Base-by-base conservation (phyloP, 1,139 yeast species). In the Meyerozyma guilliermondii region DNA sequence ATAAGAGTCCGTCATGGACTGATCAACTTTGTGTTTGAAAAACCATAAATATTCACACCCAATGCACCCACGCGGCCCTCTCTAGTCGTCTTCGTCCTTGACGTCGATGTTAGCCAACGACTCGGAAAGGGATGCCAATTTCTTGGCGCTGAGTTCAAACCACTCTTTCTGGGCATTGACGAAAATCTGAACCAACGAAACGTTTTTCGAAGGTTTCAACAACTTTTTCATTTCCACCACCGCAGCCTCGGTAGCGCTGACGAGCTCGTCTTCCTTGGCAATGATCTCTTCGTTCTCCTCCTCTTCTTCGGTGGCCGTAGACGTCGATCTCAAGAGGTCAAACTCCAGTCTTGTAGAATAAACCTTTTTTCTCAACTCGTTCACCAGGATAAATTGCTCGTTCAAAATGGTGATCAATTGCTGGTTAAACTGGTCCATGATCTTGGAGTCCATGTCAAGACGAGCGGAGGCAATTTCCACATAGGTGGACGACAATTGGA, bases 171-270 rank as follows among this genome's bases (percentile, higher is more conserved):
- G 92, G 44, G 87, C 83, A 50, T 74, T 68, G 48, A 80, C 78
- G 54, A 83, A 78, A 13, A 81, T 66, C 55, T 81, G 81, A 50
- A 86, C 68, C 54, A 85, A 66, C 46, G 77, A 72, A 41, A 85
- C 71, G 42, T 81, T 70, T 59, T 81, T 84, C 11, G 81, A 69
- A 33, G 91, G 88, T 48, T 76, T 79, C 53, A 86, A 78, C 46
- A 85, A 68, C 49, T 74, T 78, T 61, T 83, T 81, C 92, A 86
- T 84, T 44, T 80, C 80, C 52, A 78, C 76, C n/a, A 83, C 92
- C 1, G 92, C 92, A 27, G 73, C 68, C 46, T 83, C 83, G 7
- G 89, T 85, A 22, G 87, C 86, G 54, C 82, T 76, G 27, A 85
- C 92, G 52, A 85, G 75, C 48, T 83, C 91, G 57, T 86, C 95